Conservation (phyloP, 352 stramenopile genomes). For the Globisporangium alternatum region DNA sequence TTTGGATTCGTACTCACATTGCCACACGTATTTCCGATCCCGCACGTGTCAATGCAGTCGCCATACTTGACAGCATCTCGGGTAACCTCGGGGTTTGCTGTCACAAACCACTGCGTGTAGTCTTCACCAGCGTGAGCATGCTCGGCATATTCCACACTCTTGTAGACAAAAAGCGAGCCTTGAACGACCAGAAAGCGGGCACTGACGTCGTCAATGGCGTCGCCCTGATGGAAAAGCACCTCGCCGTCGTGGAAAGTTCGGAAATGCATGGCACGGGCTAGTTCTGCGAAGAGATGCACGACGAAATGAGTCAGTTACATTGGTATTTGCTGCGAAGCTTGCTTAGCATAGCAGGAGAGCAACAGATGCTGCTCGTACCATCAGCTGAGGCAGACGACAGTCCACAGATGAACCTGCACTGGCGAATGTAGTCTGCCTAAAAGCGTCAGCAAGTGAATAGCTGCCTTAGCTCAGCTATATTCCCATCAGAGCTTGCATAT, state of each 20-base stretch:
- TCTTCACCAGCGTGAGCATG: conserved; percentile 24
- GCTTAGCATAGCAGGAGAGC: not conserved
- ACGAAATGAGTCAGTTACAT: not conserved
- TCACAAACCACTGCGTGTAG: conserved; percentile 30
- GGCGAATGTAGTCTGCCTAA: conserved; percentile 34
- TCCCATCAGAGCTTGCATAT: not conserved
- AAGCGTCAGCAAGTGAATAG: not conserved
- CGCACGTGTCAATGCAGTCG: conserved; percentile 36
- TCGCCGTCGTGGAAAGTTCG: conserved; percentile 39
- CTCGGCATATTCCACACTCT: conserved; percentile 20
- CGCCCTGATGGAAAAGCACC: conserved; percentile 38
- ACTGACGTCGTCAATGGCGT: conserved; percentile 32
- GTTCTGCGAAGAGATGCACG: conserved; percentile 15
- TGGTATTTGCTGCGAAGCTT: not conserved
- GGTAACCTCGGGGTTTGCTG: conserved; percentile 6
- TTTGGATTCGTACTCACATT: conserved; percentile 27
- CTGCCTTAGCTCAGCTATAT: not conserved
- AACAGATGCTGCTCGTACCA: conserved; percentile 16
- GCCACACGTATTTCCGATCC: conserved; percentile 32
- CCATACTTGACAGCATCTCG: conserved; percentile 27
- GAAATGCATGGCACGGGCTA: conserved; percentile 34
- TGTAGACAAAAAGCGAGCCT: conserved; percentile 44
- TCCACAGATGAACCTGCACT: conserved; percentile 28
- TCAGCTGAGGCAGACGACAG: conserved; percentile 41
- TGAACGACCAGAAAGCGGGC: conserved; percentile 38